phyloP scores from a whole-genome alignment of 148 eudicot species.

The Fallopia convolvulus region DNA sequence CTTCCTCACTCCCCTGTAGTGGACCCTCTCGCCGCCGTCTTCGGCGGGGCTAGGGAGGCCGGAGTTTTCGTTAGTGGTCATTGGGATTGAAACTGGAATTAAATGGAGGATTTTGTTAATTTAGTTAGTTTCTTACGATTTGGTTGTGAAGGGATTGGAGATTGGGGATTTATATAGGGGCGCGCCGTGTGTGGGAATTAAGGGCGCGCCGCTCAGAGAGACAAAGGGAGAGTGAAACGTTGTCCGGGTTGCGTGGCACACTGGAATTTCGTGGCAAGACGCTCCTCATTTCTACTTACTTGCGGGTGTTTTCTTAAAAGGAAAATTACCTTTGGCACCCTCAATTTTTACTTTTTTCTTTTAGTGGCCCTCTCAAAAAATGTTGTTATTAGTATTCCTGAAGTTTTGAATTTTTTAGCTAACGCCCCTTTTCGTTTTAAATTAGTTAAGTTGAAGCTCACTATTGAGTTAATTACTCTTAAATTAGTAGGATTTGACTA shows the following conservation, averaged over 20 bases:
- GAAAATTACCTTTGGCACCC: no score
- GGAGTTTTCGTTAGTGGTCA: not conserved
- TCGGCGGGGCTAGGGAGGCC: not conserved
- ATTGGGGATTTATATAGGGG: not conserved
- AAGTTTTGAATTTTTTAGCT: no score
- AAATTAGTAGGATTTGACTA: no score
- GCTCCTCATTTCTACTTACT: not conserved
- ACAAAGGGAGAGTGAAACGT: slow-evolving; percentile 8
- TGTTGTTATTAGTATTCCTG: no score
- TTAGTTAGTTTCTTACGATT: not conserved
- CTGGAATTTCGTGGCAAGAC: slow-evolving; percentile 4
- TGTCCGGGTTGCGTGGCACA: slow-evolving; percentile 12
- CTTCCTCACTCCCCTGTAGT: slow-evolving; percentile 60
- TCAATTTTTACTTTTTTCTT: no score
- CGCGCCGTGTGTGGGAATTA: no score
- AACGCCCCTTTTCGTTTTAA: no score
- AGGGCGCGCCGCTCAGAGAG: not conserved
- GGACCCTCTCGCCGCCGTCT: slow-evolving; percentile 24
- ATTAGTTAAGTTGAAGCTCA: no score
- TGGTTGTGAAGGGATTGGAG: not conserved
- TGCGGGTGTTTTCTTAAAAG: not conserved
- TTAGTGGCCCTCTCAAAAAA: no score
- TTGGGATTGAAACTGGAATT: not conserved
- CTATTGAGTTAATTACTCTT: no score
- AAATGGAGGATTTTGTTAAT: not conserved